Evolutionary conservation across 768 basidiomycete species (phyloP), one percentile per base, ranked within the genome.

Genomic region (Sistotremastrum niveocremeum): DNA sequence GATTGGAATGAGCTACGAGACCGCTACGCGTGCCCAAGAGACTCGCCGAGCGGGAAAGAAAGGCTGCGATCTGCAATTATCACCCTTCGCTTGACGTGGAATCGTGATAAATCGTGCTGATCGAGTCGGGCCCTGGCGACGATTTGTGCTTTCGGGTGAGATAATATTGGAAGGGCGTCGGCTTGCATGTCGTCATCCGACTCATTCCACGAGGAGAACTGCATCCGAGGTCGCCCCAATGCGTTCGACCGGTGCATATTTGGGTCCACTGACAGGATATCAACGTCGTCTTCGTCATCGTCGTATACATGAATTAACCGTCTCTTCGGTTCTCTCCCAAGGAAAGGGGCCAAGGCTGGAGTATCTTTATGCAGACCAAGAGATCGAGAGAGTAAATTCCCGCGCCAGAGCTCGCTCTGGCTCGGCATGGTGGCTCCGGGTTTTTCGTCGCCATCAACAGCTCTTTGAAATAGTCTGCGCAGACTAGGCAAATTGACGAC

Each of bases 361-460:
- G 72, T 67, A 46, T 74, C 73, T n/a, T 58, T 62, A 45, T 76
- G 72, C 50, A 68, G 60, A 29, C 74, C 72, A 7, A 74, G 63
- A 6, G 71, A 71, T 39, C 66, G 63, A 6, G 70, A 66, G 29
- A 74, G 51, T n/a, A 69, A 61, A 5, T 31, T 46, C 12, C 6
- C 34, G 29, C n/a, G 60, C 58, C 32, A n/a, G 46, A 37, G 40
- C 46, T 36, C 12, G 45, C 37, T 41, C 42, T 48, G 41, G 55
- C 40, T 30, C 30, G 30, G 40, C 5, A 32, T 44, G 34, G 37
- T 41, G 39, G 37, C 42, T 1, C 4, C 42, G 7, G 48, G 54
- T 7, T 45, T 39, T 5, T 42, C 34, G 9, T 20, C 33, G 12
- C 59, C 58, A 31, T 70, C 72, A 1, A 75, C 73, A 0, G 74